Percentiles rank a stretch among this genome's conserved stretches.
These are phyloP conservation scores for Chrysosporium queenslandicum DNA, from an alignment of 2,329 filamentous ascomycete genomes.

Conservation along the genomic window DNA sequence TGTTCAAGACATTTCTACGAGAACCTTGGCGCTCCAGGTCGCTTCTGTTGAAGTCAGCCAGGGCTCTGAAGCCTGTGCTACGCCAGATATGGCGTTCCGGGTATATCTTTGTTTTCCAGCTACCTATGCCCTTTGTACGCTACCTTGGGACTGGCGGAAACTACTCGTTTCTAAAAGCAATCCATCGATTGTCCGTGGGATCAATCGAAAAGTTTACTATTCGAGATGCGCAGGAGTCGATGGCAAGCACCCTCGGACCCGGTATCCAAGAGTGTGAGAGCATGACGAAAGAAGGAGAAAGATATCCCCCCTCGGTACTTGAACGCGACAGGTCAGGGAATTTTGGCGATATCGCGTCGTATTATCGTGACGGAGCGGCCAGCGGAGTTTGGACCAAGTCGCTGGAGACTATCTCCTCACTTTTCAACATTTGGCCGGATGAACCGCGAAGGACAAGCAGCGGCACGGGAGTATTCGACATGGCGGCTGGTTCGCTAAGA, in stretches of 20 bases:
- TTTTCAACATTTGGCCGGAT: conserved; percentile 35
- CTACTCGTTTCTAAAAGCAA: conserved; percentile 37
- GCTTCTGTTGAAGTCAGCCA: conserved; percentile 38
- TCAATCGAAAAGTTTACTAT: conserved; percentile 25
- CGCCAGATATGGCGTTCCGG: conserved; percentile 42
- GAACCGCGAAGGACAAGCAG: conserved; percentile 28
- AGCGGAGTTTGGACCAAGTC: conserved; percentile 43
- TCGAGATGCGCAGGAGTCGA: conserved; percentile 36
- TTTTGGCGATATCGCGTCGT: conserved; percentile 43
- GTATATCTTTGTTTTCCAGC: conserved; percentile 47
- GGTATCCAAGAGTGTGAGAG: conserved; percentile 37
- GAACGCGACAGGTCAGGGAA: conserved; percentile 34
- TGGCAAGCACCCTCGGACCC: conserved; percentile 46
- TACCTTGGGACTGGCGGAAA: conserved; percentile 43
- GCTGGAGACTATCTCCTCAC: conserved; percentile 39
- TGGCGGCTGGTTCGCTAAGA: conserved; percentile 40
- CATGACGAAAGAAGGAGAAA: conserved; percentile 23
- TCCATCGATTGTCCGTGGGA: conserved; percentile 34
- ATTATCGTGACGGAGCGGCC: conserved; percentile 46
- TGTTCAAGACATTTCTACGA: conserved; percentile 41
- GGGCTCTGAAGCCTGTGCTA: conserved; percentile 39
- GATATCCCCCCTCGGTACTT: conserved; percentile 36
- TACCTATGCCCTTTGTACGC: conserved; percentile 39
- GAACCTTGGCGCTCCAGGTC: conserved; percentile 37
- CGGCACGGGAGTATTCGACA: conserved; percentile 37